phyloP scores from a whole-genome alignment of 768 basidiomycete species.

The Gymnopilus dilepis region DNA sequence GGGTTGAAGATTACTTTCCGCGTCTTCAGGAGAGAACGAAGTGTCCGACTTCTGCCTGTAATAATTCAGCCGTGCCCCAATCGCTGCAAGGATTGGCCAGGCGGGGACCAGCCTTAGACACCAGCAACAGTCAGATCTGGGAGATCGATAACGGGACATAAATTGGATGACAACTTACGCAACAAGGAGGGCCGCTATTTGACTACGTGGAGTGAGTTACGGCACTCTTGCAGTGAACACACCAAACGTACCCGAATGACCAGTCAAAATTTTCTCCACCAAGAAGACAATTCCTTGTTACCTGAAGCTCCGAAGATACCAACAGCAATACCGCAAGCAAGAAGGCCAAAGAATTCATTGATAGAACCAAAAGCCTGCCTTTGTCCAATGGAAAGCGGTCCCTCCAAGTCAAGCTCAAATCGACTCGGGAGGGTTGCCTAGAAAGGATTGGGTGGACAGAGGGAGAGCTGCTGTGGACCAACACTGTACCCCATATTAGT shows the following conservation, averaged over 20 bases:
- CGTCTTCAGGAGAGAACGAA: not conserved
- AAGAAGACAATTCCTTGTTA: conserved; percentile 17
- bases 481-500: conserved; percentile 21
- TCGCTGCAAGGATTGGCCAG: conserved; percentile 21
- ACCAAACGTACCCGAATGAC: conserved; percentile 23
- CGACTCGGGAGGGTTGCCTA: conserved; percentile 11
- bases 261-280: conserved; percentile 24
- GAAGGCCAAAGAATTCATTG: conserved; percentile 16
- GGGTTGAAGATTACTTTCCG: not conserved
- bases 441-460: conserved; percentile 23
- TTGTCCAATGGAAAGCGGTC: conserved; percentile 16
- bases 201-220: conserved; percentile 5
- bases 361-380: conserved; percentile 20
- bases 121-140: too few species aligned
- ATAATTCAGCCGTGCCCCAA: conserved; percentile 8
- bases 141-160: not conserved
- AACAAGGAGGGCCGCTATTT: conserved; percentile 23
- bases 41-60: not conserved
- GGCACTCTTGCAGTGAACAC: not conserved
- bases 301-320: conserved; percentile 24
- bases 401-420: conserved; percentile 7
- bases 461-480: conserved; percentile 23
- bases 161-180: conserved; percentile 14
- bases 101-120: conserved; percentile 24
- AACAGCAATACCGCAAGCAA: conserved; percentile 17